Base-by-base conservation (phyloP, 345 rosid species). In the Adansonia digitata region DNA sequence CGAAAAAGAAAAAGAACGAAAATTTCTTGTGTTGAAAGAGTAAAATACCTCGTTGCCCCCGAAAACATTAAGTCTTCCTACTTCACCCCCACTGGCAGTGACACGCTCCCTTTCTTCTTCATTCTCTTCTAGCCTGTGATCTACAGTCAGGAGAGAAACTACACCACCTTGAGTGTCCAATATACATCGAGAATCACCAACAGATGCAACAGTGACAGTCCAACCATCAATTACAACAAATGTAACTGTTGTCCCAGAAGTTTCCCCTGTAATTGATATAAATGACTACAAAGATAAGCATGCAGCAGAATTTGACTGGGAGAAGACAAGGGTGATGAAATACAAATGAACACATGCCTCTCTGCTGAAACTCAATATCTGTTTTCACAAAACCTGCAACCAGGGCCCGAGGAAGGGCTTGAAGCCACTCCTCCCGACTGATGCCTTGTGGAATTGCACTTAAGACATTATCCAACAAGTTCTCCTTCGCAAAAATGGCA, bases 11-110 rank as follows among this genome's bases (percentile, higher is more conserved):
- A 37, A 49, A 8, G 51, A 20, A 13, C 43, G 49, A 4, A 55
- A n/a, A 72, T 45, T 14, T 71, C 34, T 7, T 15, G 6, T 69
- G 45, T 37, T 29, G 22, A 46, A 57, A 64, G 26, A 43, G 77
- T 67, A 67, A 18, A 71, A 63, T 84, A 96, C 99, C 97, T 90
- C 97, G 84, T 92, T 96, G 75, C 97, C 97, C 57, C 99, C 99
- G 57, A 88, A 96, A 78, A 92, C 83, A 79, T 96, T 96, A 72
- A 96, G 94, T 80, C 99, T 89, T 80, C 99, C 99, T 22, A 96
- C 99, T 88, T 96, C 98, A 76, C 99, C 99, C 17, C 99, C 99
- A 81, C 99, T 96, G 67, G 99, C 99, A 82, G 98, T 96, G 77
- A 96, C 92, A 63, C 99, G 98, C 83, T 93, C 98, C 81, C 99